Evolutionary conservation across 768 basidiomycete genomes (phyloP).

Genomic region (Terana coerulea): DNA sequence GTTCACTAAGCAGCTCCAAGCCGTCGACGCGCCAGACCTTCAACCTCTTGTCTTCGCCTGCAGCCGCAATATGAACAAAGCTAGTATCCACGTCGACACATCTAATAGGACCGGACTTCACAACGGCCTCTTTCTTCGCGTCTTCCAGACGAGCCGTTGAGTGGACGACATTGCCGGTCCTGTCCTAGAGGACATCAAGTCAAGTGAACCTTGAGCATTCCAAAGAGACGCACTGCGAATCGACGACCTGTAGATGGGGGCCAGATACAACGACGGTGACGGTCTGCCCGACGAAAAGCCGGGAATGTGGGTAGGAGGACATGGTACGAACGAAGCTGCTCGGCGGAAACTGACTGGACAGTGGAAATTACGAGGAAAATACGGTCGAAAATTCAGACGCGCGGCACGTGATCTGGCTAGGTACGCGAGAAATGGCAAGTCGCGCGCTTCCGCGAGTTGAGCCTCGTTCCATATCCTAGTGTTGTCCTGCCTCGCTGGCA

Average conservation of each 20-base stretch:
- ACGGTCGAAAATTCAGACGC: not conserved
- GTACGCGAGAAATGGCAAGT: too few relatives aligned
- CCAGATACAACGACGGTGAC: slow-evolving; percentile 49
- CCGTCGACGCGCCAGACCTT: slow-evolving; percentile 67
- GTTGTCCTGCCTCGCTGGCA: too few relatives aligned
- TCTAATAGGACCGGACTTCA: slow-evolving; percentile 54
- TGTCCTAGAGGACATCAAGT: slow-evolving; percentile 26
- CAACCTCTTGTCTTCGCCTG: slow-evolving; percentile 78
- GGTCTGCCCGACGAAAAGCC: slow-evolving; percentile 36
- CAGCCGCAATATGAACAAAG: slow-evolving; percentile 51
- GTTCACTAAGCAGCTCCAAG: slow-evolving; percentile 52
- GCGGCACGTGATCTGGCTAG: not conserved
- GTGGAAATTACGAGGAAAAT: not conserved
- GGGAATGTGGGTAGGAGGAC: slow-evolving; percentile 43
- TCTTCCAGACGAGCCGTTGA: slow-evolving; percentile 37
- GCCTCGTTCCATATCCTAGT: too few relatives aligned
- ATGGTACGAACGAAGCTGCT: not conserved
- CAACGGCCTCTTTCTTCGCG: slow-evolving; percentile 28
- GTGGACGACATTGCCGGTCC: slow-evolving; percentile 48
- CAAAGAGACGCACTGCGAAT: slow-evolving; percentile 42
- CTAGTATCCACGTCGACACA: slow-evolving; percentile 50
- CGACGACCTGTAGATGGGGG: slow-evolving; percentile 58
- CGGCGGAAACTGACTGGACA: not conserved
- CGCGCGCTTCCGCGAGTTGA: too few relatives aligned
- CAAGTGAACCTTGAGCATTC: slow-evolving; percentile 13